Evolutionary conservation across 1,284 basidiomycete genomes (phyloP).

Genomic region (Leccinum griseonigrum): DNA sequence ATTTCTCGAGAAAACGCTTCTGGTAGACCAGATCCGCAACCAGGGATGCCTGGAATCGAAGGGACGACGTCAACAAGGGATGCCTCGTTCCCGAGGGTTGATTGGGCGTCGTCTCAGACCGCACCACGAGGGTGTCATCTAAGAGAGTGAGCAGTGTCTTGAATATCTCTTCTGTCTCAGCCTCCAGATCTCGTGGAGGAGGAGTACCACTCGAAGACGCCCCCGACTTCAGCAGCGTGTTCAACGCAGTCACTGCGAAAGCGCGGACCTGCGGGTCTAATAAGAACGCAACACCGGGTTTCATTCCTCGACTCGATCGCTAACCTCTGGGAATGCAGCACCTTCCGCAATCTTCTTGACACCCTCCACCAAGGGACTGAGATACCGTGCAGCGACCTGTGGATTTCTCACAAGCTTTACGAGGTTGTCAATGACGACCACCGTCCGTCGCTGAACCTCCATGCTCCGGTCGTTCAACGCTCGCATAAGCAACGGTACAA

Average conservation of each 20-base stretch:
- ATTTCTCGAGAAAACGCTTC: conserved; percentile 61
- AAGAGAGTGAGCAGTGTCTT: conserved; percentile 60
- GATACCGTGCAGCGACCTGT: conserved; percentile 85
- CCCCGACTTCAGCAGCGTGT: conserved; percentile 77
- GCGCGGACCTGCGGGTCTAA: conserved; percentile 66
- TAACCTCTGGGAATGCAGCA: conserved; percentile 94
- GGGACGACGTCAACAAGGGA: conserved; percentile 46
- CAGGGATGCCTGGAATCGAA: conserved; percentile 74
- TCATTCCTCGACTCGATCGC: conserved; percentile 17
- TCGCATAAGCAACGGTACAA: conserved; percentile 90
- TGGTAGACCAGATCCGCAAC: conserved; percentile 76
- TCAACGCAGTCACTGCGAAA: conserved; percentile 79
- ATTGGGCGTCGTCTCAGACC: conserved; percentile 45
- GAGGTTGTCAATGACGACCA: conserved; percentile 95
- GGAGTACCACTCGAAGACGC: conserved; percentile 71
- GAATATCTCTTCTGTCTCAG: conserved; percentile 57
- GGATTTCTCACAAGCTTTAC: conserved; percentile 97
- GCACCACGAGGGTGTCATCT: conserved; percentile 46
- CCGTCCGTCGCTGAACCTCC: conserved; percentile 87
- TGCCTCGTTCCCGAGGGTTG: conserved; percentile 45
- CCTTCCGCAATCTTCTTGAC: conserved; percentile 89
- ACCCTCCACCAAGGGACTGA: conserved; percentile 87
- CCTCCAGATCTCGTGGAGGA: conserved; percentile 62
- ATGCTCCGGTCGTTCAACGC: conserved; percentile 96
- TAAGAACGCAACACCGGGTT: conserved; percentile 15